A percentile compares a stretch with the other conserved stretches of the same genome.
Evolutionary conservation across 768 basidiomycete genomes (phyloP).

Genomic region (Pleurotus tuber-regium): DNA sequence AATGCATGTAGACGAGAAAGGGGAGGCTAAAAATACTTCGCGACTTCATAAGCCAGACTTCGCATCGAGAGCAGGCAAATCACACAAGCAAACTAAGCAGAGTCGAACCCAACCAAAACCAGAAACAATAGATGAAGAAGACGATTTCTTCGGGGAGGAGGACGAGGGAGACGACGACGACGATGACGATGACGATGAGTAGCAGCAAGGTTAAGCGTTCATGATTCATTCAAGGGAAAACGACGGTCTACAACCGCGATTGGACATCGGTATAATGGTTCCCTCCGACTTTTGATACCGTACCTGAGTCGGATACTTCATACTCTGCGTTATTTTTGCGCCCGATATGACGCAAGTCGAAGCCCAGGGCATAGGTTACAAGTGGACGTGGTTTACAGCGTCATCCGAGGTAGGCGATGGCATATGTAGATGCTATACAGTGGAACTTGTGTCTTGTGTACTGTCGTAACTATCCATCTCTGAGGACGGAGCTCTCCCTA

Average conservation of each 20-base stretch:
- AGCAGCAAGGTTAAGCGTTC: neutral
- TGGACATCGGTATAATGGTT: neutral
- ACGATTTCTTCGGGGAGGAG: constrained; percentile 43
- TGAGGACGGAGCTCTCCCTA: too few species aligned
- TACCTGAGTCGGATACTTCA: too few species aligned
- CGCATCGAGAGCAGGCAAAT: constrained; percentile 11
- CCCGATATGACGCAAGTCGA: too few species aligned
- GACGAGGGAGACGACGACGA: constrained; percentile 21
- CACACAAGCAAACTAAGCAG: constrained; percentile 11
- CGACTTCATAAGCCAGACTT: constrained; percentile 4
- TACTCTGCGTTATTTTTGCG: too few species aligned
- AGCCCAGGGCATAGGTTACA: too few species aligned
- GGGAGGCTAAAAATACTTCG: constrained; percentile 8
- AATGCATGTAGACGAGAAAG: constrained; percentile 23
- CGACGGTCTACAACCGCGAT: neutral
- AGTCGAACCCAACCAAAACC: neutral
- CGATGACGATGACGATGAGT: constrained; percentile 3
- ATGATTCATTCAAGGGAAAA: too few species aligned
- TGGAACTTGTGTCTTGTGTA: too few species aligned
- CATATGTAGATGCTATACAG: too few species aligned
- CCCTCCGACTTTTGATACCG: neutral
- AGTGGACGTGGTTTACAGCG: too few species aligned
- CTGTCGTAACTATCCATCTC: too few species aligned
- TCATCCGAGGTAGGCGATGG: too few species aligned
- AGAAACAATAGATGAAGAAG: constrained; percentile 22